Conservation (phyloP, 495 filamentous ascomycete genomes). For the Aspergillus sparsus region DNA sequence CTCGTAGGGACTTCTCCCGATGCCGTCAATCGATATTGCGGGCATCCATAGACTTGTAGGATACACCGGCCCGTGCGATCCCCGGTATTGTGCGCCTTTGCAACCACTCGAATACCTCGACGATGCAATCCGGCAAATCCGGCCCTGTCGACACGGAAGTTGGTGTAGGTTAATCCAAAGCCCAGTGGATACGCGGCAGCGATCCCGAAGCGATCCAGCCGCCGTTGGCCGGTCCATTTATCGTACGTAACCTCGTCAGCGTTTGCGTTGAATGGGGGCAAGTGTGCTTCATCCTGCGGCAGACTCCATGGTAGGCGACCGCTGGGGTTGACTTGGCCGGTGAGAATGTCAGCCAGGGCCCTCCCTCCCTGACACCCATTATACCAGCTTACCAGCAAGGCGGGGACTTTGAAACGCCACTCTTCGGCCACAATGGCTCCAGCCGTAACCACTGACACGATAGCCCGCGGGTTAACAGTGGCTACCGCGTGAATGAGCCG, state of each 20-base stretch:
- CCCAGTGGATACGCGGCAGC: background rate
- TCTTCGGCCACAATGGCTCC: slow-evolving; percentile 25
- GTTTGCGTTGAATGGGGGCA: background rate
- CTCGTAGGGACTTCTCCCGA: no score
- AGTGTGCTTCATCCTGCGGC: background rate
- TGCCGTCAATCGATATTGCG: no score
- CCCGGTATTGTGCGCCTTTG: no score
- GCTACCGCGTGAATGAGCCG: background rate
- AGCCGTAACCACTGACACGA: slow-evolving; percentile 34
- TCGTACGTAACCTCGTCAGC: background rate
- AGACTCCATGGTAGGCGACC: background rate
- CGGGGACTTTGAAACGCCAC: slow-evolving; percentile 20
- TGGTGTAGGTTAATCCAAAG: background rate
- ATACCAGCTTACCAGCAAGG: slow-evolving; percentile 28
- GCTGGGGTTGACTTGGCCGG: background rate
- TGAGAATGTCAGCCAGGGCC: slow-evolving; percentile 17
- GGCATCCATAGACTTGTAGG: no score
- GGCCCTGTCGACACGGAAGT: background rate
- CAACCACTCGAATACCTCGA: no score
- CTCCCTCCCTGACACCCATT: slow-evolving; percentile 18
- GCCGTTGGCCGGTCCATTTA: background rate
- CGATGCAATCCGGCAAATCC: no score
- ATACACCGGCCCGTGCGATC: no score
- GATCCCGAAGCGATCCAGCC: background rate
- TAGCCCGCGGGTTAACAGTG: background rate